A percentile compares a stretch with the other conserved stretches of the same genome.
These are phyloP conservation scores for Fusarium albosuccineum DNA, from an alignment of 2,329 filamentous ascomycete genomes.

Conservation along the genomic window DNA sequence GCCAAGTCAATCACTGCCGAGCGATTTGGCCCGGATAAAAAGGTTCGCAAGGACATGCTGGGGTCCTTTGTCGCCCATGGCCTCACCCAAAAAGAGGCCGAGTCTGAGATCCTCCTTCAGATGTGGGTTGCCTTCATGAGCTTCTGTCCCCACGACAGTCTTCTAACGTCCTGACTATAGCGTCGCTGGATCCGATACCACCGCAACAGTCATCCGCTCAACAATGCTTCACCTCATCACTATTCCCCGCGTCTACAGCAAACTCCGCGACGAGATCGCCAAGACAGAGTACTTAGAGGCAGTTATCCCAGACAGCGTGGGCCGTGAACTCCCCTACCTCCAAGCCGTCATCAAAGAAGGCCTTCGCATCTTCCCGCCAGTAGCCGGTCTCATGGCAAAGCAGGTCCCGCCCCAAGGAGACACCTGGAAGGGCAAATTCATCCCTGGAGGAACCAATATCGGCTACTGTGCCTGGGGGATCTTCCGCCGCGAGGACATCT, in stretches of 20 bases:
- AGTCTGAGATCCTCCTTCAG: slow-evolving; percentile 45
- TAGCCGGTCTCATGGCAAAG: slow-evolving; percentile 54
- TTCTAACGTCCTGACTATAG: slow-evolving; percentile 35
- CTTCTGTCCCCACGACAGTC: accelerated
- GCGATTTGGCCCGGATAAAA: slow-evolving; percentile 44
- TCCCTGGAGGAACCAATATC: slow-evolving; percentile 51
- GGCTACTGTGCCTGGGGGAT: slow-evolving; percentile 54
- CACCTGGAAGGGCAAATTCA: slow-evolving; percentile 48
- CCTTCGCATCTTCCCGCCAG: slow-evolving; percentile 54
- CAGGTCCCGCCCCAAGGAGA: slow-evolving; percentile 50
- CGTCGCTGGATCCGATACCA: slow-evolving; percentile 70
- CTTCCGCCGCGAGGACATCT: slow-evolving; percentile 50
- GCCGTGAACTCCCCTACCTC: slow-evolving; percentile 57
- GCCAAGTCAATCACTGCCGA: slow-evolving; percentile 47
- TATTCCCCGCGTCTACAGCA: slow-evolving; percentile 60
- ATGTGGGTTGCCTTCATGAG: slow-evolving; percentile 19
- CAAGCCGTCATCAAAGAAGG: slow-evolving; percentile 65
- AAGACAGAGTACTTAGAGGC: slow-evolving; percentile 28
- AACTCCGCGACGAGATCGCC: slow-evolving; percentile 54
- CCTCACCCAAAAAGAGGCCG: slow-evolving; percentile 43
- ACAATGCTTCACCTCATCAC: slow-evolving; percentile 66
- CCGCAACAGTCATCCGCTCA: slow-evolving; percentile 66
- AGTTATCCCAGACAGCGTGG: slow-evolving; percentile 51
- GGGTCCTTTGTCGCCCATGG: slow-evolving; percentile 49
- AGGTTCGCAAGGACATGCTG: slow-evolving; percentile 49